phyloP scores from a whole-genome alignment of 2,329 filamentous ascomycete species.

The Aspergillus bombycis region DNA sequence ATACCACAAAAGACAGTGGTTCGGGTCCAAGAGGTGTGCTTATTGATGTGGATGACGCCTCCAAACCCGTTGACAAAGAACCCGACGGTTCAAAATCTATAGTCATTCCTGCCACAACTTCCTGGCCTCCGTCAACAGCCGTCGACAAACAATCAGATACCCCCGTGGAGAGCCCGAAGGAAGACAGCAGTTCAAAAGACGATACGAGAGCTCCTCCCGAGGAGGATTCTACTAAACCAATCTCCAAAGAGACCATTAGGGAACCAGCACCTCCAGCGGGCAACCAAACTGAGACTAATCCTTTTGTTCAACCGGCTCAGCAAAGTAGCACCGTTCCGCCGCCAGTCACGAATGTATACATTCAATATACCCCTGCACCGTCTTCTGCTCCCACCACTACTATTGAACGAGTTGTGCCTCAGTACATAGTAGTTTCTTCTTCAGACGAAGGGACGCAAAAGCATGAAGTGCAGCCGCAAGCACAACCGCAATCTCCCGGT shows the following conservation, averaged over 20 bases:
- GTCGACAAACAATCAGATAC: background rate
- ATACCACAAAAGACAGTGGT: background rate
- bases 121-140: background rate
- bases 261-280: constrained; percentile 6
- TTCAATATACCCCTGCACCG: constrained; percentile 33
- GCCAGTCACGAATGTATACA: constrained; percentile 10
- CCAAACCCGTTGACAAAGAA: constrained; percentile 5
- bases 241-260: background rate
- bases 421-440: constrained; percentile 63
- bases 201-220: background rate
- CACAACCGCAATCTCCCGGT: constrained; percentile 49
- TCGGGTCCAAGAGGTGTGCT: constrained; percentile 15
- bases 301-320: constrained; percentile 15
- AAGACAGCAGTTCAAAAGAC: background rate
- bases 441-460: constrained; percentile 50
- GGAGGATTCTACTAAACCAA: background rate
- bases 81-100: constrained; percentile 1
- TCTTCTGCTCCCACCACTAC: constrained; percentile 60
- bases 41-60: constrained; percentile 24
- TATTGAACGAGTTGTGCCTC: constrained; percentile 28
- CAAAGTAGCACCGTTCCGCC: constrained; percentile 3
- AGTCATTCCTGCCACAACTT: background rate
- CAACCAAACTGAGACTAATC: constrained; percentile 10
- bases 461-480: constrained; percentile 47
- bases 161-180: background rate